Base-by-base conservation (phyloP, 2,329 filamentous ascomycete species). In the Elsinoe australis region DNA sequence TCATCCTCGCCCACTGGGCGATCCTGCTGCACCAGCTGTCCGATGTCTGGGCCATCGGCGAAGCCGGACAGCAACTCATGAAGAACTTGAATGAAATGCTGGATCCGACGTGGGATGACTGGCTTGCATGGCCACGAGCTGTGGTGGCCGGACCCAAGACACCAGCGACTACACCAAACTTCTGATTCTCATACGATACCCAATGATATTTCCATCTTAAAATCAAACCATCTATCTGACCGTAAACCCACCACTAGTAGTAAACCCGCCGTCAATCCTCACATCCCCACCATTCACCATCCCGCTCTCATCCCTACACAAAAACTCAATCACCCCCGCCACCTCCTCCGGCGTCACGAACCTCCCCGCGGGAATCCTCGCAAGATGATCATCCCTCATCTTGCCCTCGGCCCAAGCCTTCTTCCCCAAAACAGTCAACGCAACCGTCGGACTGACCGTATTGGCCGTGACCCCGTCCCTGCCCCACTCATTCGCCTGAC, bases 301-400 rank as follows among this genome's bases (percentile, higher is more conserved):
- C 44, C 58, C 47, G 9, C 58, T 55, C 42, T 59, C 59, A 51
- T 66, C 64, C 52, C 58, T 58, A 8, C 59, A 61, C 33, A 68
- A 46, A 48, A 61, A 64, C 1, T 59, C 57, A 57, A 92, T 85
- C 75, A 79, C 52, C 83, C 90, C 63, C 70, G 90, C 60, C 79
- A 85, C 63, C 69, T 88, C 63, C 35, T 65, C 58, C 9, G 60
- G 59, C 47, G 59, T 57, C 8, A 58, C 58, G 45, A 63, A 61
- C 8, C 51, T 34, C 7, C 44, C 44, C 9, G 44, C 32, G 3
- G 44, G 44, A 18, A 47, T 47, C 19, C 44, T 18, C 17, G 44
- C 44, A 15, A 47, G 32, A 26, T 47, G 44, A 15, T 50, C 54
- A 32, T 59, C 58, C 42, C 58, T 52, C 26, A 53, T 50, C 33